Evolutionary conservation across 768 basidiomycete species (phyloP).

Genomic region (Boletus pseudopeckii): DNA sequence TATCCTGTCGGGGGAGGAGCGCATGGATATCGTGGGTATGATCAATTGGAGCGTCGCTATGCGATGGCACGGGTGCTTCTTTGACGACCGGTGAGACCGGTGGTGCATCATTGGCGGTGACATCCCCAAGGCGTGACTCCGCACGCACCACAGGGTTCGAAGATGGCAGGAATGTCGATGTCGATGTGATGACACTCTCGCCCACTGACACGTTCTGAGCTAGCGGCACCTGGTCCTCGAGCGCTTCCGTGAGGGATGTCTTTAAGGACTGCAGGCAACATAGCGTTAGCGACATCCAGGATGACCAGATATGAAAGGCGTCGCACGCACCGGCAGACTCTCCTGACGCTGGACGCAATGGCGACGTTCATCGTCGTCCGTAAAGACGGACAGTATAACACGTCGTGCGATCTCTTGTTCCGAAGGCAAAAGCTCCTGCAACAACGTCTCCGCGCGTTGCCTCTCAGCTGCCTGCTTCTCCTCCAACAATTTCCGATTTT

Average conservation of each 20-base stretch:
- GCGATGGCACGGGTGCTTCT: slow-evolving; percentile 7
- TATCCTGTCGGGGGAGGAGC: slow-evolving; percentile 34
- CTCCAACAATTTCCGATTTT: slow-evolving; percentile 44
- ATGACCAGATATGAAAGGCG: background rate
- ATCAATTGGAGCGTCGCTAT: background rate
- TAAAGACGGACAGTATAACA: slow-evolving; percentile 64
- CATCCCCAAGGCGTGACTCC: slow-evolving; percentile 1
- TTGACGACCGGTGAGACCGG: background rate
- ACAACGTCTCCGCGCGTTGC: slow-evolving; percentile 49
- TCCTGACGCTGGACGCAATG: slow-evolving; percentile 54
- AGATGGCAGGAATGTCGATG: slow-evolving; percentile 7
- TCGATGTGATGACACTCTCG: slow-evolving; percentile 19
- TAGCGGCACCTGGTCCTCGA: slow-evolving; percentile 47
- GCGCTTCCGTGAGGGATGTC: slow-evolving; percentile 45
- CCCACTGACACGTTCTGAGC: slow-evolving; percentile 23
- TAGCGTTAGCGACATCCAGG: background rate
- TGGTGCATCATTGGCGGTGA: background rate
- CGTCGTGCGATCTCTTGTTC: slow-evolving; percentile 68
- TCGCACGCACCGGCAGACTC: slow-evolving; percentile 53
- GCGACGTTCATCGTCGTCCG: slow-evolving; percentile 40
- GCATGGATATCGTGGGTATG: slow-evolving; percentile 13
- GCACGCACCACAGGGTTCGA: background rate
- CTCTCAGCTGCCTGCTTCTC: slow-evolving; percentile 59
- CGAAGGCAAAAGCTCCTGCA: slow-evolving; percentile 54
- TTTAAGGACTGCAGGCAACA: slow-evolving; percentile 37